Conservation (phyloP, 768 basidiomycete species). For the Pisolithus tinctorius region DNA sequence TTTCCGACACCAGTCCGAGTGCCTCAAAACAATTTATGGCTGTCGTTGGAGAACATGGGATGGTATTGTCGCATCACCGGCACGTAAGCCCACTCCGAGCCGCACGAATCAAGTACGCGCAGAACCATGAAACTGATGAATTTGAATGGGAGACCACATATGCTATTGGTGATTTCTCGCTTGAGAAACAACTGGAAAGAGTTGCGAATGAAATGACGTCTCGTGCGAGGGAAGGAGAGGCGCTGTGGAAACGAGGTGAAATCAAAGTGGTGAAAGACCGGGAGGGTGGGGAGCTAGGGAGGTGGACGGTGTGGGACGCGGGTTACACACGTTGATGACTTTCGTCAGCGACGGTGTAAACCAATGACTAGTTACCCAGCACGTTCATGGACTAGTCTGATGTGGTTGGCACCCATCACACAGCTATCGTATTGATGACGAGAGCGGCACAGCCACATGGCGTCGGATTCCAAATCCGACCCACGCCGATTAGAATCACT, state of each 20-base stretch:
- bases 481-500: constrained; percentile 18
- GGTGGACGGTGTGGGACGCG: constrained; percentile 17
- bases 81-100: constrained; percentile 1
- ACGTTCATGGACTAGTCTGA: background rate
- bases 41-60: constrained; percentile 11
- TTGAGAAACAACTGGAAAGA: constrained; percentile 6
- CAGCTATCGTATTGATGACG: background rate
- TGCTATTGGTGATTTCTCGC: constrained; percentile 5
- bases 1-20: constrained; percentile 2
- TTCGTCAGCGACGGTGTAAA: background rate
- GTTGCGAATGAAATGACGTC: background rate
- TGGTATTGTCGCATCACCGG: constrained; percentile 8
- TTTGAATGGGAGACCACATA: constrained; percentile 2
- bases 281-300: background rate
- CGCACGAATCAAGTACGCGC: constrained; percentile 1
- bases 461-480: constrained; percentile 3
- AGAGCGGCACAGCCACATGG: background rate
- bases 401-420: background rate
- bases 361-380: background rate
- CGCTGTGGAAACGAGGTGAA: constrained; percentile 6
- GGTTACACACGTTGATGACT: background rate
- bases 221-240: constrained; percentile 1
- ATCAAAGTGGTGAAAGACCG: background rate
- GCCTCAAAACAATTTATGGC: constrained; percentile 15
- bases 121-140: background rate